Base-by-base conservation (phyloP, 2,329 filamentous ascomycete genomes). In the Alternaria sp. region DNA sequence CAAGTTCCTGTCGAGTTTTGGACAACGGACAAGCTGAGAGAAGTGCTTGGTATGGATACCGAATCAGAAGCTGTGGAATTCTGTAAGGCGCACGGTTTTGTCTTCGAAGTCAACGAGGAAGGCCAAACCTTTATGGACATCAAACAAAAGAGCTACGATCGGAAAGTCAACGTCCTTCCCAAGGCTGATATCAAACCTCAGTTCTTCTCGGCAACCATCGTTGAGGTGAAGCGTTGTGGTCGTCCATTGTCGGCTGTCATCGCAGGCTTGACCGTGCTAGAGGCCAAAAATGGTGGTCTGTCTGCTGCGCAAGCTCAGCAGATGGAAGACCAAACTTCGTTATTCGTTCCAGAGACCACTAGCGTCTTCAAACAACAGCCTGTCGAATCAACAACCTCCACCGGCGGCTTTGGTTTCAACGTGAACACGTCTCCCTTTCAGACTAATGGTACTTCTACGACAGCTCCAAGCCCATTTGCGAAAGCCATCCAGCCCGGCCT, bases 201-300 rank as follows among this genome's bases (percentile, higher is more conserved):
- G 63, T 76, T 78, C 14, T 85, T 84, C 61, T 87, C 85, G 0
- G 73, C 81, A 21, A 76, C 65, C 5, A 78, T 84, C 50, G 86
- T 89, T 14, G 86, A 89, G 69, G 75, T 76, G 26, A 89, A 89
- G 72, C 81, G 86, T 37, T 78, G 80, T 54, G 80, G 81, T 23
- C 81, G 86, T 64, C 82, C 79, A 2, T 72, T 86, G n/a, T 81
- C 82, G 23, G 83, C 86, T 8, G 75, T 89, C 28, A 83, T 88
- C 52, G 80, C 84, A 66, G 86, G 86, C 13, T 76, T 86, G 70
- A 82, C 76, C 42, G 80, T 87, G 44, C 76, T 77, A 42, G 79
- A 84, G 65, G 84, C 86, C 17, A 79, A 78, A 40, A 75, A 71
- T 14, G 72, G 80, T 42, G 82, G 82, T 8, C 79, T 85, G 76